Base-by-base conservation (phyloP, 805 yeast genomes). In the Komagataella pastoris region DNA sequence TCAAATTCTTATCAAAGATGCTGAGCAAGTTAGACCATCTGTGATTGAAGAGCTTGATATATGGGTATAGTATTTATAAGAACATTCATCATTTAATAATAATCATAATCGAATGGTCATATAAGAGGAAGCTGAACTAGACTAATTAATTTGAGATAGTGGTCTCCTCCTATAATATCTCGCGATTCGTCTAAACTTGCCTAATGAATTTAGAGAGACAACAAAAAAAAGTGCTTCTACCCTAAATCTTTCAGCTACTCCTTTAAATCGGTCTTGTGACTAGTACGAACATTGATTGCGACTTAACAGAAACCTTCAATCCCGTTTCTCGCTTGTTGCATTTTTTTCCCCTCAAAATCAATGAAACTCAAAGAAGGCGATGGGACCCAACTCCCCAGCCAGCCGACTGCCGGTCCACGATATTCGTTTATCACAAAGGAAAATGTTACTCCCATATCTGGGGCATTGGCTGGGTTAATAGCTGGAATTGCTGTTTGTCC, bases 401-500 rank as follows among this genome's bases (percentile, higher is more conserved):
- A 30, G 40, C 40, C n/a, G 40, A 30, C 40, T 30, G 40, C 40
- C 40, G 40, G 14, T 30, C 40, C 40, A 30, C 40, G 40, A 30
- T 30, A 30, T 30, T 10, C 40, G 14, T 30, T 30, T 8, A 30
- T 30, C 40, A 30, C 40, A 30, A 30, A 44, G 23, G 55, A 54
- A 17, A 61, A 83, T 59, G 74, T 88, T 43, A 80, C 85, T 12
- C 93, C 98, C 6, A 59, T 85, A 0, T 78, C 96, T 1, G 99
- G 99, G 0, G 97, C 97, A 0, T 66, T 88, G n/a, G 88, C 97
- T 0, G 99, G 99, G 1, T 85, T 93, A 57, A 61, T 87, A 6
- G 82, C 97, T 0, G 98, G 98, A 0, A 76, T 90, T 2, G 73
- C 79, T 2, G 99, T 93, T 6, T 93, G 98, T 66, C 99, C 99